These are phyloP conservation scores for Collariella sp. DNA, from an alignment of 495 filamentous ascomycete species.

Conservation along the genomic window DNA sequence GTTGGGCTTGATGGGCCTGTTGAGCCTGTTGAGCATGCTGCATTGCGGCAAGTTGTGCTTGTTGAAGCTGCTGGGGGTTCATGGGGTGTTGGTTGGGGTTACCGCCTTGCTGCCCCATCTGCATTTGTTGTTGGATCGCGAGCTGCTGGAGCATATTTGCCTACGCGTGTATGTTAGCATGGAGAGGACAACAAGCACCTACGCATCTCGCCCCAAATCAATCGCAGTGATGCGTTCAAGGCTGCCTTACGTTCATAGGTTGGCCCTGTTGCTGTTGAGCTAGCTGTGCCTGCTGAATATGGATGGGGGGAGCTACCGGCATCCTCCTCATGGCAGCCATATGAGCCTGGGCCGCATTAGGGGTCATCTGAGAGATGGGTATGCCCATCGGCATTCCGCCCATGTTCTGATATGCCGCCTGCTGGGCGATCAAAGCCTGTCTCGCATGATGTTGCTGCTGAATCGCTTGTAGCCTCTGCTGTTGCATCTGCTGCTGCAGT, in stretches of 20 bases:
- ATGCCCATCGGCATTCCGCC: slow-evolving; percentile 52
- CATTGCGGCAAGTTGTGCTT: slow-evolving; percentile 26
- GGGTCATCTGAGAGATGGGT: slow-evolving; percentile 41
- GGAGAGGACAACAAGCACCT: slow-evolving; percentile 4
- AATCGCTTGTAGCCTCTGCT: slow-evolving; percentile 29
- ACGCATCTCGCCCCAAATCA: slow-evolving; percentile 14
- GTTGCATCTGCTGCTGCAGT: slow-evolving; percentile 44
- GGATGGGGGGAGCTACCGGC: slow-evolving; percentile 35
- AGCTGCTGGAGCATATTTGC: slow-evolving; percentile 21
- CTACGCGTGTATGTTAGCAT: slow-evolving; percentile 17
- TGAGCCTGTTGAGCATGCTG: slow-evolving; percentile 40
- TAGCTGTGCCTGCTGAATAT: slow-evolving; percentile 41
- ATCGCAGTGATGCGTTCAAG: slow-evolving; percentile 1
- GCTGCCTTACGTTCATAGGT: slow-evolving; percentile 34
- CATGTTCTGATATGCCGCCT: slow-evolving; percentile 30
- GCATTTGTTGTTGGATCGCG: slow-evolving; percentile 34
- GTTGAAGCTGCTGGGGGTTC: slow-evolving; percentile 34
- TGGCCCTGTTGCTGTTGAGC: slow-evolving; percentile 38
- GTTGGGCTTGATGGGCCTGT: slow-evolving; percentile 38
- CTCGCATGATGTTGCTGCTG: slow-evolving; percentile 41
- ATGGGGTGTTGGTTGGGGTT: slow-evolving; percentile 38
- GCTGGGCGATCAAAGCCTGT: slow-evolving; percentile 42
- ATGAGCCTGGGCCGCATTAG: slow-evolving; percentile 18
- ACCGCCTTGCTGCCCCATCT: slow-evolving; percentile 37
- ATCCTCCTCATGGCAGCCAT: slow-evolving; percentile 23